phyloP scores from a whole-genome alignment of 2,329 filamentous ascomycete genomes.

The Microsporum ferrugineum region DNA sequence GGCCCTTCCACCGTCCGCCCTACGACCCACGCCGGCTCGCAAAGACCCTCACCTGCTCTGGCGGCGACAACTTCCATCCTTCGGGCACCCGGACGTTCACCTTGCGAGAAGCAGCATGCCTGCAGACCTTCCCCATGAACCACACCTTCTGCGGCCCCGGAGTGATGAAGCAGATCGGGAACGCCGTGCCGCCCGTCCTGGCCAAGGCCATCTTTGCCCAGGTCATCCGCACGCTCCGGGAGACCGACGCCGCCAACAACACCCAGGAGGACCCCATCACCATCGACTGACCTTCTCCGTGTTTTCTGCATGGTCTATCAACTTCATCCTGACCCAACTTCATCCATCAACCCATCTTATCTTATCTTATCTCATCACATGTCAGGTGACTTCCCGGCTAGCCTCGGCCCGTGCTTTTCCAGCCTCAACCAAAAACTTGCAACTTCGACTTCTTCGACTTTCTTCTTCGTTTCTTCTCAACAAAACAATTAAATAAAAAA shows the following conservation, averaged over 20 bases:
- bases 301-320: too few species aligned
- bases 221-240: slow-evolving; percentile 27
- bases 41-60: slow-evolving; percentile 51
- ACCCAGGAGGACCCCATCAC: background rate
- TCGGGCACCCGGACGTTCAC: slow-evolving; percentile 54
- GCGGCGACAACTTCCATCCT: slow-evolving; percentile 56
- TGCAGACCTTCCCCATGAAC: slow-evolving; percentile 57
- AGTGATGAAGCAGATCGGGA: slow-evolving; percentile 56
- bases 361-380: background rate
- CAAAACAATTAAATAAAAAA: too few species aligned
- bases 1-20: slow-evolving; percentile 21
- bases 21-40: slow-evolving; percentile 43
- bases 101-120: slow-evolving; percentile 52
- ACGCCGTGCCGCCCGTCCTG: slow-evolving; percentile 57
- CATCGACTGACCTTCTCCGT: background rate
- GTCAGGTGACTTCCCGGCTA: background rate
- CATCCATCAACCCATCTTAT: background rate
- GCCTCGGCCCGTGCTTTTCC: background rate
- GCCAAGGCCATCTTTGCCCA: slow-evolving; percentile 30
- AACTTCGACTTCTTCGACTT: slow-evolving; percentile 1
- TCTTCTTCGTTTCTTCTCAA: slow-evolving; percentile 22
- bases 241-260: slow-evolving; percentile 22
- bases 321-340: background rate
- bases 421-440: background rate
- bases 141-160: slow-evolving; percentile 45